Evolutionary conservation across 768 basidiomycete species (phyloP).

Genomic region (Suillus subalutaceus): DNA sequence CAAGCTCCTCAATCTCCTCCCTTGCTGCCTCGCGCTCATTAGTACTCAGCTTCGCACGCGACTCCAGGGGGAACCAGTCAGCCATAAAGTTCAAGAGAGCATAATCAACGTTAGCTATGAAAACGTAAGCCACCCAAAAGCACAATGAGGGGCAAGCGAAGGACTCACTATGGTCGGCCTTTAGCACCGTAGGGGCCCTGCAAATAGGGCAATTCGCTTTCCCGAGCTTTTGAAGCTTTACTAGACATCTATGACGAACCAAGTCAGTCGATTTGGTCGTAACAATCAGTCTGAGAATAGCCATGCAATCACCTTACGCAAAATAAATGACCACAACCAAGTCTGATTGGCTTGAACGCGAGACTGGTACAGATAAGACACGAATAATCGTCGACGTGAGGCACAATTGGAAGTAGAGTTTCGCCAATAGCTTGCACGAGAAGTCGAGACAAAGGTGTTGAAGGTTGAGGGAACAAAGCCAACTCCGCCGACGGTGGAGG

Average conservation of each 20-base stretch:
- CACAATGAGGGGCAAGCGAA: neutral
- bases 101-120: slow-evolving; percentile 75
- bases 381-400: slow-evolving; percentile 80
- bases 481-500: slow-evolving; percentile 34
- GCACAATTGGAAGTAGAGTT: slow-evolving; percentile 79
- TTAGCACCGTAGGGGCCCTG: slow-evolving; percentile 72
- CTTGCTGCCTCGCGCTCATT: slow-evolving; percentile 75
- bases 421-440: slow-evolving; percentile 85
- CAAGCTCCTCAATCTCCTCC: slow-evolving; percentile 71
- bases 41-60: slow-evolving; percentile 68
- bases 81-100: slow-evolving; percentile 84
- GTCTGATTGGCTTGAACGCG: slow-evolving; percentile 90
- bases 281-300: neutral
- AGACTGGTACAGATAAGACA: slow-evolving; percentile 89
- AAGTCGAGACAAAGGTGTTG: slow-evolving; percentile 55
- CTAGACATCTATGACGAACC: slow-evolving; percentile 57
- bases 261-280: neutral
- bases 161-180: slow-evolving; percentile 73
- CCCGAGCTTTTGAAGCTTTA: slow-evolving; percentile 88
- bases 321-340: slow-evolving; percentile 79
- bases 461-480: slow-evolving; percentile 24
- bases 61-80: slow-evolving; percentile 89
- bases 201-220: slow-evolving; percentile 84
- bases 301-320: slow-evolving; percentile 54
- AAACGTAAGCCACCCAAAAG: neutral